Conservation (phyloP, 2,329 filamentous ascomycete genomes). For the Neonectria hederae region DNA sequence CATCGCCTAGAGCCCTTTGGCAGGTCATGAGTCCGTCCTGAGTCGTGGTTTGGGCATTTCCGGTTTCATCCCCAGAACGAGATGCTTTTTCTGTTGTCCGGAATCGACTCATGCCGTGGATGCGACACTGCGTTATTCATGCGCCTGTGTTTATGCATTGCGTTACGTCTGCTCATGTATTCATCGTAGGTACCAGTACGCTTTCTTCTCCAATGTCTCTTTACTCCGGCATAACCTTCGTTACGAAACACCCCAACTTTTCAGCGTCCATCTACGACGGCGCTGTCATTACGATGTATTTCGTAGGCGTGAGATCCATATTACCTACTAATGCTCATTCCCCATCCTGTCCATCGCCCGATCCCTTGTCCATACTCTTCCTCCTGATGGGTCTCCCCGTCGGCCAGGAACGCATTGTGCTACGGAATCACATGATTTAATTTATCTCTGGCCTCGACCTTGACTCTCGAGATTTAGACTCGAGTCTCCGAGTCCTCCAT, state of each 20-base stretch:
- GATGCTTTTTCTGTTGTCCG: constrained; percentile 8
- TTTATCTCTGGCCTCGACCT: no score
- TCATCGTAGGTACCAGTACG: neutral
- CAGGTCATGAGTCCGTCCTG: neutral
- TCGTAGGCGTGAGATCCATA: neutral
- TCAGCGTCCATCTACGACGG: constrained; percentile 2
- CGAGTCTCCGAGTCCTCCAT: no score
- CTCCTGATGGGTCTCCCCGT: constrained; percentile 35
- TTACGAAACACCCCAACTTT: constrained; percentile 20
- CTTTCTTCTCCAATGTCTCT: neutral
- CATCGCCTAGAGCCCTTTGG: neutral
- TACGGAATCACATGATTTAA: no score
- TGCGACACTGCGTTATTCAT: constrained; percentile 21
- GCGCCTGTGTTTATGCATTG: neutral
- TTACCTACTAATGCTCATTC: no score
- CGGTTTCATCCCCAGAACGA: neutral
- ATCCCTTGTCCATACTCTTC: constrained; percentile 22
- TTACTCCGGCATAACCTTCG: constrained; percentile 13
- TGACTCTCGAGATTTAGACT: no score
- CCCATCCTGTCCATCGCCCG: no score
- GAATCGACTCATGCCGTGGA: constrained; percentile 22
- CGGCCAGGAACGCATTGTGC: constrained; percentile 10
- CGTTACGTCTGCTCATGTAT: neutral
- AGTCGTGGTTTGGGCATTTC: neutral
- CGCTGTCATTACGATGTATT: neutral